These are phyloP conservation scores for Drosera capensis DNA, from an alignment of 148 eudicot genomes.

Conservation along the genomic window DNA sequence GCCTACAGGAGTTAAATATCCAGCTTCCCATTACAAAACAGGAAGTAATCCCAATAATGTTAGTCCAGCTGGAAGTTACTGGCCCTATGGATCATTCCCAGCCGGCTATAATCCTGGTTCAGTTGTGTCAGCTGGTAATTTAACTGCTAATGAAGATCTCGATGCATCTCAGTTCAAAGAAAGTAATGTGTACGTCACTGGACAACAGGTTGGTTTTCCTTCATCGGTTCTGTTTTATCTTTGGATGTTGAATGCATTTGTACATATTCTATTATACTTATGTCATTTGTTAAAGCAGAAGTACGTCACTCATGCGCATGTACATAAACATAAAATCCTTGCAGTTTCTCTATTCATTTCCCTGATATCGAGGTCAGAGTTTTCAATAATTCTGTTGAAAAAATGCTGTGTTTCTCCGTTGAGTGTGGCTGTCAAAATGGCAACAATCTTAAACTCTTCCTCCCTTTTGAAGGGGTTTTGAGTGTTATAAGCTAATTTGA, in stretches of 20 bases:
- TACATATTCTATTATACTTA: neutral
- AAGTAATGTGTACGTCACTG: conserved; percentile 39
- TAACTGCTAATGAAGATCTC: conserved; percentile 51
- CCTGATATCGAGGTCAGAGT: no score
- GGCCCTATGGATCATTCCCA: conserved; percentile 48
- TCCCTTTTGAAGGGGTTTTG: no score
- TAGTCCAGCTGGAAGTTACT: conserved; percentile 49
- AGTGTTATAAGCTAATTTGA: no score
- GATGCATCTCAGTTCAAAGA: conserved; percentile 60
- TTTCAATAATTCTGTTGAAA: no score
- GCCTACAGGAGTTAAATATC: conserved; percentile 42
- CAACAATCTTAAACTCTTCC: no score
- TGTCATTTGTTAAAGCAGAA: no score
- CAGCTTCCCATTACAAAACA: conserved; percentile 58
- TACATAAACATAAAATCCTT: neutral
- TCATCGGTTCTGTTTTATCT: neutral
- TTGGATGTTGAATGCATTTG: neutral
- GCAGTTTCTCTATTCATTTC: neutral
- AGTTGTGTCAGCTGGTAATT: conserved; percentile 36
- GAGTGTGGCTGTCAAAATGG: no score
- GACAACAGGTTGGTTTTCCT: conserved; percentile 65
- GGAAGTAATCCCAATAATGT: conserved; percentile 34
- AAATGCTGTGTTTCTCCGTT: no score
- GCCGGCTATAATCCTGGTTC: conserved; percentile 38
- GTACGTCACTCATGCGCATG: neutral